Percentiles rank a stretch among this genome's conserved stretches.
These are phyloP conservation scores for Neurospora sp. DNA, from an alignment of 2,329 filamentous ascomycete species.

Conservation along the genomic window DNA sequence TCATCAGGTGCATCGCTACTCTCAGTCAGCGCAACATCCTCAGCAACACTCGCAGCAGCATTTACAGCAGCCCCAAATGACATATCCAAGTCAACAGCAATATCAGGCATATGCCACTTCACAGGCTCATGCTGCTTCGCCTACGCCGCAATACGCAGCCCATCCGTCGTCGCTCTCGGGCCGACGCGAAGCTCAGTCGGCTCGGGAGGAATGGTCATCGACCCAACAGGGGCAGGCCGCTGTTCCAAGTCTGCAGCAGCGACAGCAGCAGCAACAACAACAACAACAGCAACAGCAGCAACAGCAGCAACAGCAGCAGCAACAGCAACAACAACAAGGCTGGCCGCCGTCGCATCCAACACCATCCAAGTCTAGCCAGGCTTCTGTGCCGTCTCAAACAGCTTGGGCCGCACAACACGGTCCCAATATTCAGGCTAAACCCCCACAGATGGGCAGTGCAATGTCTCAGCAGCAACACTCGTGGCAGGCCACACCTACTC, in stretches of 20 bases:
- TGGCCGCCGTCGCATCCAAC: constrained; percentile 14
- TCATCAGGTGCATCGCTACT: constrained; percentile 17
- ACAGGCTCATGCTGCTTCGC: constrained; percentile 35
- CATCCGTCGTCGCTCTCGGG: constrained; percentile 33
- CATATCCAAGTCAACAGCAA: constrained; percentile 26
- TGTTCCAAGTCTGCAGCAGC: constrained; percentile 11
- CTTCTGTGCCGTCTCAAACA: constrained; percentile 12
- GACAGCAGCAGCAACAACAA: constrained; percentile 7
- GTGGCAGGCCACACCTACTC: constrained; percentile 17
- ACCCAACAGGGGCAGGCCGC: constrained; percentile 17
- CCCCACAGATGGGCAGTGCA: constrained; percentile 11
- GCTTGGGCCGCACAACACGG: constrained; percentile 19
- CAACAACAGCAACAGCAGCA: constrained; percentile 12
- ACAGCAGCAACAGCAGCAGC: not conserved
- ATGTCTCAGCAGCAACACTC: constrained; percentile 13
- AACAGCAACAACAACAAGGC: not conserved
- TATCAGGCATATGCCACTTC: constrained; percentile 35
- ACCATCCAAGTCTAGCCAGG: constrained; percentile 12
- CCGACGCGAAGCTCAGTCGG: constrained; percentile 31
- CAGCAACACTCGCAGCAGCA: constrained; percentile 10
- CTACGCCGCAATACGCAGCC: constrained; percentile 44
- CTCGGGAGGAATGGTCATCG: constrained; percentile 28
- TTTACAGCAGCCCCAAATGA: constrained; percentile 17
- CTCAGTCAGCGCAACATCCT: constrained; percentile 11
- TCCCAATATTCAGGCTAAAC: constrained; percentile 11